These are phyloP conservation scores for Agastache rugosa DNA, from an alignment of 257 asterid species.

Conservation along the genomic window DNA sequence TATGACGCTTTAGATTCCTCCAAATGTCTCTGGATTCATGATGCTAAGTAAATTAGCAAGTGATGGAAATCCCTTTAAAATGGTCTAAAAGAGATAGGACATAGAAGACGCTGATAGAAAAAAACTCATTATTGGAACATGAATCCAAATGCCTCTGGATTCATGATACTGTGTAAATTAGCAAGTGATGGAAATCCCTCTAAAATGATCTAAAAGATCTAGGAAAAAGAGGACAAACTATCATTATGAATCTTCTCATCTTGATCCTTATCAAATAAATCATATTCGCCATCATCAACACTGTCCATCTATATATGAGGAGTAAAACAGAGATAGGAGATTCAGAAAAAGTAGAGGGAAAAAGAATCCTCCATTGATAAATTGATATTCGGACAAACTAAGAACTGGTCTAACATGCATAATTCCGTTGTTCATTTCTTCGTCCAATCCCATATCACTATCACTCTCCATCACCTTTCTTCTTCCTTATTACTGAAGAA, in stretches of 20 bases:
- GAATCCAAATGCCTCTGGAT: conserved; percentile 65
- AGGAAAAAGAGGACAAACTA: conserved; percentile 1
- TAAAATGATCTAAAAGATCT: not conserved
- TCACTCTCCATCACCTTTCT: conserved; percentile 51
- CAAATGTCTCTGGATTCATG: conserved; percentile 62
- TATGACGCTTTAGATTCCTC: conserved; percentile 72
- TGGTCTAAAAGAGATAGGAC: too few relatives aligned
- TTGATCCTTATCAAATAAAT: conserved; percentile 24
- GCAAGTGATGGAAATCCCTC: conserved; percentile 12
- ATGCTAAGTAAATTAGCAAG: too few relatives aligned
- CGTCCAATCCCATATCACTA: conserved; percentile 53
- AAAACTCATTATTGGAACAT: too few relatives aligned
- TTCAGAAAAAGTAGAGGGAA: not conserved
- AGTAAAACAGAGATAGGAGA: conserved; percentile 12
- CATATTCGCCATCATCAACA: conserved; percentile 31
- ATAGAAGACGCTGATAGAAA: too few relatives aligned
- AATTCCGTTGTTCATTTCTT: conserved; percentile 38
- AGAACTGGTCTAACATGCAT: conserved; percentile 43
- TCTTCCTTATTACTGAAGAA: conserved; percentile 46
- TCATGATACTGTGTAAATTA: conserved; percentile 31
- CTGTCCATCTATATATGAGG: conserved; percentile 33
- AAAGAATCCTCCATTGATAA: not conserved
- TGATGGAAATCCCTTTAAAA: too few relatives aligned
- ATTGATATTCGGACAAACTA: not conserved
- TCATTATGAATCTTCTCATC: conserved; percentile 32